Base-by-base conservation (phyloP, 1,139 yeast species). In the Yamadazyma atlantica region DNA sequence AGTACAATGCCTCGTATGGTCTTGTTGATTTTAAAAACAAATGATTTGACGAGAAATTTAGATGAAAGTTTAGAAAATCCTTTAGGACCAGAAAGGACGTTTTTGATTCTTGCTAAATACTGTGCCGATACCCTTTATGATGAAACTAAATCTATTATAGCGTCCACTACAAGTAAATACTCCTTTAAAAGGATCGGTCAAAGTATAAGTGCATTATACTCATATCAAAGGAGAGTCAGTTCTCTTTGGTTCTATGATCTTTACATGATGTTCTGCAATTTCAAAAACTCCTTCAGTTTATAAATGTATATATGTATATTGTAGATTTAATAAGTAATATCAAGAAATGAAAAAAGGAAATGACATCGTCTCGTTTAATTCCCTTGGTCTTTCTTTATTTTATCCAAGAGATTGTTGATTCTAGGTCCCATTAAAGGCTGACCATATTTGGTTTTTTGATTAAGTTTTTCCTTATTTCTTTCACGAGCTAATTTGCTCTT, bases 341-440 rank as follows among this genome's bases (percentile, higher is more conserved):
- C 11, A 7, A 29, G 17, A 26, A 26, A 26, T 26, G 17, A 26
- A 26, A 24, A 24, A 7, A 11, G 11, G 13, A n/a, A n/a, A n/a
- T n/a, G n/a, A n/a, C n/a, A n/a, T n/a, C n/a, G 27, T 4, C 13
- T 3, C 13, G 13, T 29, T 21, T 30, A 30, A n/a, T 30, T 30
- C 4, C 7, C 28, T 14, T 16, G 33, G 44, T 79, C 80, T 36
- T 66, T 69, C 51, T 76, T 78, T 45, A 90, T 86, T 60, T 88
- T 87, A 40, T 85, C 95, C 38, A 90, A 68, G 32, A 90, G 66
- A 49, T 81, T 78, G 42, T 80, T 84, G 42, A 90, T 87, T 57
- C 95, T 75, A 8, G 96, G 94, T 0, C 88, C 96, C 95, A 90
- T 87, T 35, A 78, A 61, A 2, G 97, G 97, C 58, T 90, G 97